Conservation (phyloP, 208 protist species). For the Acanthamoeba lugdunensis region DNA sequence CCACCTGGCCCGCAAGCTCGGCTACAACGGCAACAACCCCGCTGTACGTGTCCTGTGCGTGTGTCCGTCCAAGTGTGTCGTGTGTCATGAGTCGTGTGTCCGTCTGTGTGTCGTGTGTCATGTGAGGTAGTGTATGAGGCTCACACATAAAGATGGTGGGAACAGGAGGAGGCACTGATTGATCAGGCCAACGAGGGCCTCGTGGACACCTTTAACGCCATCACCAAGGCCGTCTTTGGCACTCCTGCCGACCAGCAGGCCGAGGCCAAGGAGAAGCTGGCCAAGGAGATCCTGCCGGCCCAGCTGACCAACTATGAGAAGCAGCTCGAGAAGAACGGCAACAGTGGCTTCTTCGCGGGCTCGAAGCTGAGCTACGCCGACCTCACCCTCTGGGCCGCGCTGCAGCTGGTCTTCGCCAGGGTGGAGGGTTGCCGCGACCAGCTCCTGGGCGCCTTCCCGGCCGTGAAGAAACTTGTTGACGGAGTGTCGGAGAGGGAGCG, state of each 20-base stretch:
- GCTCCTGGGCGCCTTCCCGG: neutral
- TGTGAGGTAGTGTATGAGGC: too few relatives aligned
- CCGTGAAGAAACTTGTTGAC: neutral
- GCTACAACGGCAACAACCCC: neutral
- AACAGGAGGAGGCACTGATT: conserved; percentile 4
- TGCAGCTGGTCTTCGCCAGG: neutral
- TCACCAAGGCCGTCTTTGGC: neutral
- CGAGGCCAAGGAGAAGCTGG: neutral
- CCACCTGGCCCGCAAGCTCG: conserved; percentile 64
- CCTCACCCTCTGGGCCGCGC: neutral
- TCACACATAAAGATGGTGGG: too few relatives aligned
- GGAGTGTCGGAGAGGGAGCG: neutral
- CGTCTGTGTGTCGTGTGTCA: too few relatives aligned
- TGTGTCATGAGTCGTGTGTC: too few relatives aligned
- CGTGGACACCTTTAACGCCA: neutral
- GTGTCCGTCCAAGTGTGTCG: too few relatives aligned
- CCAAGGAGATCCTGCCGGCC: neutral
- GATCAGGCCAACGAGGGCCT: conserved; percentile 28
- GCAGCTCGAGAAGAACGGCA: conserved; percentile 62
- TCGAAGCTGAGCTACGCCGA: conserved; percentile 53
- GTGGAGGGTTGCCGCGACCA: neutral
- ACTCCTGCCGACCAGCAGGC: neutral
- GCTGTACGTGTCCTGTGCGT: too few relatives aligned
- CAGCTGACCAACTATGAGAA: neutral
- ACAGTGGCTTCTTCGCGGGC: conserved; percentile 61